Percentiles rank a stretch among this genome's conserved stretches.
phyloP scores from a whole-genome alignment of 768 basidiomycete species.

The Naematelia encephala region DNA sequence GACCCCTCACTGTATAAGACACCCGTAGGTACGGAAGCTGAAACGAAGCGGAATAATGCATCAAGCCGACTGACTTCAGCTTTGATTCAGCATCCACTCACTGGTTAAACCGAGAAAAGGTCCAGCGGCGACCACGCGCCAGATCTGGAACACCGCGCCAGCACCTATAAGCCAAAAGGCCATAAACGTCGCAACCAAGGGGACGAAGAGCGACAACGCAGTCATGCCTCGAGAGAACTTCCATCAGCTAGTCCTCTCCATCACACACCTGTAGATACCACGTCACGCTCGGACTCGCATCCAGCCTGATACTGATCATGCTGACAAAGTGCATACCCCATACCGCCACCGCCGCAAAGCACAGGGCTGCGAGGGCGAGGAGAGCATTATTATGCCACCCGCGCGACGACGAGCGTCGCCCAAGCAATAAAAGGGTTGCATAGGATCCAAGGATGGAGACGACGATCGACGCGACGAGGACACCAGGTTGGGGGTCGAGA shows the following conservation, averaged over 20 bases:
- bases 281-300: constrained; percentile 32
- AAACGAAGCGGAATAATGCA: constrained; percentile 52
- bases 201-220: constrained; percentile 49
- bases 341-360: constrained; percentile 48
- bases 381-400: constrained; percentile 44
- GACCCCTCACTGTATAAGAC: constrained; percentile 28
- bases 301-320: constrained; percentile 42
- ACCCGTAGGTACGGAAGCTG: constrained; percentile 37
- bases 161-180: constrained; percentile 49
- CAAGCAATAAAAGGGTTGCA: constrained; percentile 49
- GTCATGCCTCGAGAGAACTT: constrained; percentile 50
- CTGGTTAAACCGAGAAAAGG: constrained; percentile 47
- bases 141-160: constrained; percentile 40
- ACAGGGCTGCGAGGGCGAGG: constrained; percentile 40
- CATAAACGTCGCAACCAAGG: constrained; percentile 42
- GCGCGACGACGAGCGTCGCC: constrained; percentile 39
- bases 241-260: constrained; percentile 2
- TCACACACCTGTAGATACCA: constrained; percentile 49
- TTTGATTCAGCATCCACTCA: constrained; percentile 21
- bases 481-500: constrained; percentile 42
- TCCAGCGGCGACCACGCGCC: constrained; percentile 43
- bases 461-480: constrained; percentile 49
- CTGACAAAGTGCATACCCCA: constrained; percentile 51
- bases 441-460: constrained; percentile 52
- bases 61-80: constrained; percentile 40